Evolutionary conservation across 345 rosid species (phyloP), one percentile per base, ranked within the genome.

Genomic region (Euphorbia lathyris): DNA sequence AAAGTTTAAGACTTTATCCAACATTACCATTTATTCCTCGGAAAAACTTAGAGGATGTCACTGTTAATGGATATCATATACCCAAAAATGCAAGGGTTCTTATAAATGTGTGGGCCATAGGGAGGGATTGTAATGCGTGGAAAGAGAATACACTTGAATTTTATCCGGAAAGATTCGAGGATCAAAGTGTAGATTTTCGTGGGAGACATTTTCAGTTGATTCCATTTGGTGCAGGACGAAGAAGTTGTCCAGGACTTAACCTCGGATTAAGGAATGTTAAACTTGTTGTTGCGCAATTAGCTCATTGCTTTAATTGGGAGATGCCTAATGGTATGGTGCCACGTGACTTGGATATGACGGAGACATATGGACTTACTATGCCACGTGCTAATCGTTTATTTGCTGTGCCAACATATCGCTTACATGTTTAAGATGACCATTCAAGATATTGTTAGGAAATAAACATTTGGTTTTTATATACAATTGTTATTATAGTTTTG

Each of bases 121-220:
- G 67, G 2, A 58, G 70, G 36, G 71, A 77, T 64, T 42, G 47
- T 6, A 69, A 60, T 13, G 72, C 72, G 0, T 73, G 77, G 81
- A 63, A 62, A 1, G 38, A 72, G 8, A 65, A 60, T 3, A 48
- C 38, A 7, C 58, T 38, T 8, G 59, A 73, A 14, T 77, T 78
- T 34, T 9, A 34, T 12, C 82, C 74, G 2, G 82, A 78, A 64
- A 74, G 82, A 67, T 74, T 74, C 3, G 23, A 64, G 9, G 53
- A 43, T 45, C 11, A 25, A 64, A 42, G 34, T 25, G 11, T 64
- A 12, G 67, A 64, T 43, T 32, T 64, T 14, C 67, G 67, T 1
- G 67, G 67, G 2, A 27, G 17, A 1, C 67, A 64, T 43, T 64
- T 64, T 43, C 32, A 64, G 34, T 12, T 64, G 3, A 43, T 64